Conservation (phyloP, 345 rosid genomes). For the Linum usitatissimum region DNA sequence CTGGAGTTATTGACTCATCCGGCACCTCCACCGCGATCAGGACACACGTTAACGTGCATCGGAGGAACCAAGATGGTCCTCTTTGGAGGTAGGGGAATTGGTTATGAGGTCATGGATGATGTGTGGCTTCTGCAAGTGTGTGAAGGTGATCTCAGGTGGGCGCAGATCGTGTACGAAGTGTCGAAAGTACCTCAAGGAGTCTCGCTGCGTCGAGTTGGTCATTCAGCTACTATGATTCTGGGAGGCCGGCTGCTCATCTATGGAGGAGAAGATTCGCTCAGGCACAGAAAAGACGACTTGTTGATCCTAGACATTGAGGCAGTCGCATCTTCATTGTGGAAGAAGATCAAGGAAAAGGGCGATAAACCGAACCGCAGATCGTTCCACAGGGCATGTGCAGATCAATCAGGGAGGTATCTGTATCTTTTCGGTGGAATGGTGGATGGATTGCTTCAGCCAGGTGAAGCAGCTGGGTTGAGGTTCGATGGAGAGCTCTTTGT, state of each 20-base stretch:
- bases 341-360: constrained; percentile 39
- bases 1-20: constrained; percentile 39
- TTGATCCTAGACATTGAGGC: constrained; percentile 58
- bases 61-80: constrained; percentile 44
- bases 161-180: constrained; percentile 46
- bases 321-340: constrained; percentile 35
- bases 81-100: constrained; percentile 88
- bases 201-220: constrained; percentile 87
- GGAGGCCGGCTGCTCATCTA: constrained; percentile 70
- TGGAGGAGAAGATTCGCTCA: constrained; percentile 84
- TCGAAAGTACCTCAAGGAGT: constrained; percentile 39
- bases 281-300: constrained; percentile 76
- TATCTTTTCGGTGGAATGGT: constrained; percentile 90
- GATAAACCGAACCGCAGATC: constrained; percentile 52
- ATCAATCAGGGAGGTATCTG: constrained; percentile 50
- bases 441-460: constrained; percentile 48
- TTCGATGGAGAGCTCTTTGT: constrained; percentile 76
- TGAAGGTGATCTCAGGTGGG: constrained; percentile 41
- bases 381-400: constrained; percentile 74
- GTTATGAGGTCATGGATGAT: constrained; percentile 74
- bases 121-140: constrained; percentile 65
- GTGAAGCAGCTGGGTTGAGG: constrained; percentile 42
- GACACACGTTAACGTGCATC: constrained; percentile 69
- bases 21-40: constrained; percentile 85
- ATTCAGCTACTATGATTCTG: constrained; percentile 61